Conservation (phyloP, 2,329 filamentous ascomycete genomes). For the Plenodomus tracheiphilus region DNA sequence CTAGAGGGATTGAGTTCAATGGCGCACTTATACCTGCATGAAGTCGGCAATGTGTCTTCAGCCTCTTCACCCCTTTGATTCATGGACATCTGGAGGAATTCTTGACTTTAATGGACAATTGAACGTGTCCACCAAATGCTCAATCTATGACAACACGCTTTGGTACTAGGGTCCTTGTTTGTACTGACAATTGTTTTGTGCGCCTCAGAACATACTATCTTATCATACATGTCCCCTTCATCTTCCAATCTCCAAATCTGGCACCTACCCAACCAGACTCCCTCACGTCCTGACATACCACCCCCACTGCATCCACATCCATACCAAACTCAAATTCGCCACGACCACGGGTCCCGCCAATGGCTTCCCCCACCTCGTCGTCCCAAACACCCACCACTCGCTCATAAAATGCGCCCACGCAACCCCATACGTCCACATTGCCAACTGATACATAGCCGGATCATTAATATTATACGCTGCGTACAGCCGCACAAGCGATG, state of each 20-base stretch:
- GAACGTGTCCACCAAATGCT: too few relatives aligned
- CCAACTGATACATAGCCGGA: constrained; percentile 74
- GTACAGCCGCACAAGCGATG: constrained; percentile 76
- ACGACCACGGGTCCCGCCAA: constrained; percentile 63
- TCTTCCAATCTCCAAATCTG: too few relatives aligned
- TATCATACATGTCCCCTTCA: too few relatives aligned
- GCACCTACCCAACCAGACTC: background rate
- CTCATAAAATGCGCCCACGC: constrained; percentile 63
- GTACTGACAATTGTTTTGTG: too few relatives aligned
- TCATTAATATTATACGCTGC: constrained; percentile 80
- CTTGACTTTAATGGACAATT: too few relatives aligned
- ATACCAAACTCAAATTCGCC: constrained; percentile 57
- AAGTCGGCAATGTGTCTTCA: too few relatives aligned
- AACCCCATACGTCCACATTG: constrained; percentile 78
- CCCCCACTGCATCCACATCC: constrained; percentile 69
- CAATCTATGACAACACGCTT: too few relatives aligned
- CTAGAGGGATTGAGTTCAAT: constrained; percentile 5
- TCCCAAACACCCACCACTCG: constrained; percentile 81
- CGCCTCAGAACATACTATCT: too few relatives aligned
- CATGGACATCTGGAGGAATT: too few relatives aligned
- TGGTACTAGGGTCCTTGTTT: too few relatives aligned
- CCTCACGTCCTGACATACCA: constrained; percentile 60
- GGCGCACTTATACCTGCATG: constrained; percentile 1
- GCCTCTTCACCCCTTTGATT: too few relatives aligned
- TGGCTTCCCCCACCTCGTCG: constrained; percentile 65